Conservation (phyloP, 2,329 filamentous ascomycete species). For the Teratosphaeriaceae sp. region DNA sequence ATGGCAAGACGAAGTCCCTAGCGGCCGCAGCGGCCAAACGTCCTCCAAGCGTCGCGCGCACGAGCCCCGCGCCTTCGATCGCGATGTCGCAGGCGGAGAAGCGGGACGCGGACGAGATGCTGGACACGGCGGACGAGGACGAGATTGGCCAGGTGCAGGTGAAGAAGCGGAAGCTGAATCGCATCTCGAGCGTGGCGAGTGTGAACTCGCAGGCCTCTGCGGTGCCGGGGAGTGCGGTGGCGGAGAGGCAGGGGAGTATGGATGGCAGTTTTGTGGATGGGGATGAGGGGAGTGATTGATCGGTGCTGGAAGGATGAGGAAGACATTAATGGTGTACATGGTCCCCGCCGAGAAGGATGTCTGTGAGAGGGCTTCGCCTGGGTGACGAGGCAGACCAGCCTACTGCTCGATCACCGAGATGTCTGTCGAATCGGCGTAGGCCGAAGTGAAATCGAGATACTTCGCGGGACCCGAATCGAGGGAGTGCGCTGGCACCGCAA, state of each 20-base stretch:
- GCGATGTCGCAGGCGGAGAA: constrained; percentile 18
- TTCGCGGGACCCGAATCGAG: no score
- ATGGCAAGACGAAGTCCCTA: constrained; percentile 29
- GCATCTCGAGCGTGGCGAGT: constrained; percentile 30
- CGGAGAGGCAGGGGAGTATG: constrained; percentile 28
- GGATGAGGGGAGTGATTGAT: no score
- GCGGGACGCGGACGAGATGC: constrained; percentile 28
- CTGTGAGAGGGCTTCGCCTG: no score
- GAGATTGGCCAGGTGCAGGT: constrained; percentile 27
- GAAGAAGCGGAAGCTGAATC: constrained; percentile 32
- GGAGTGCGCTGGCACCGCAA: no score
- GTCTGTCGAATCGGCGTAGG: no score
- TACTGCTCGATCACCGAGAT: no score
- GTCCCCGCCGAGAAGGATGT: no score
- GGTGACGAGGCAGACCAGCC: no score
- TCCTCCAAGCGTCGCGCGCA: constrained; percentile 1
- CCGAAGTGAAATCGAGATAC: no score
- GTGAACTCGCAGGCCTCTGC: constrained; percentile 20
- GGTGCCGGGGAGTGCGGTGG: constrained; percentile 15
- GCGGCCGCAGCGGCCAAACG: constrained; percentile 18
- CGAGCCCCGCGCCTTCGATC: constrained; percentile 17
- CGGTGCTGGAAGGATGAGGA: no score
- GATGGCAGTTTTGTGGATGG: constrained; percentile 32
- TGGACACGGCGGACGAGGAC: constrained; percentile 26
- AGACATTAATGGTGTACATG: no score